Conservation (phyloP, 2,329 filamentous ascomycete genomes). For the Sordariomycetes sp. region DNA sequence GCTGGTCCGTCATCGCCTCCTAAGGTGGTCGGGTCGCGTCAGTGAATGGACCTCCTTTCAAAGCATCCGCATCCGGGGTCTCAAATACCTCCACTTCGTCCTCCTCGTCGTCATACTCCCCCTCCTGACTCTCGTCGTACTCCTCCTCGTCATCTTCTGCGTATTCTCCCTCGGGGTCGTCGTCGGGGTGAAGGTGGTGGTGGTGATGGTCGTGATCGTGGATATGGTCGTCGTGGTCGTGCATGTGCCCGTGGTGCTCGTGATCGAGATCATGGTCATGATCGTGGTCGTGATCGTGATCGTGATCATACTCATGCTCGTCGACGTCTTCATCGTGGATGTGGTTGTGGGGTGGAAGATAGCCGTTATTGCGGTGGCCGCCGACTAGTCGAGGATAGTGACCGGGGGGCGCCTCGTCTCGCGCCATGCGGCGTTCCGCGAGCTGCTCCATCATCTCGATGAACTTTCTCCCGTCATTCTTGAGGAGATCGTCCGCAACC, state of each 20-base stretch:
- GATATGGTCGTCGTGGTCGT: conserved; percentile 51
- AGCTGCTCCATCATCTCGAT: conserved; percentile 99
- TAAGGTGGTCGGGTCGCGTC: conserved; percentile 28
- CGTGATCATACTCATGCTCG: conserved; percentile 51
- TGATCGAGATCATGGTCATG: conserved; percentile 54
- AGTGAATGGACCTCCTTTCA: background rate
- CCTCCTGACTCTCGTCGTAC: conserved; percentile 5
- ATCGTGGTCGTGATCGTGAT: conserved; percentile 54
- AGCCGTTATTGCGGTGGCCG: conserved; percentile 41
- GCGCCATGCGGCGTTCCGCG: conserved; percentile 91
- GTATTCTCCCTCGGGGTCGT: conserved; percentile 42
- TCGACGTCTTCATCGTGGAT: conserved; percentile 59
- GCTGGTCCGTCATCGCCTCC: conserved; percentile 95
- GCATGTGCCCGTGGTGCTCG: conserved; percentile 41
- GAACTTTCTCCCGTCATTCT: conserved; percentile 98
- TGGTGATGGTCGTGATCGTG: conserved; percentile 40
- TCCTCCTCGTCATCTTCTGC: conserved; percentile 50
- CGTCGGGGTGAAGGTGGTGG: conserved; percentile 52
- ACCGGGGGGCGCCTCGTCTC: conserved; percentile 56
- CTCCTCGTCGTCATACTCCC: conserved; percentile 6
- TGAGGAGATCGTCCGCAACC: conserved; percentile 93
- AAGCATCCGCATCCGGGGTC: background rate
- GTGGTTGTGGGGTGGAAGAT: conserved; percentile 39
- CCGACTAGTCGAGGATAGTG: conserved; percentile 10
- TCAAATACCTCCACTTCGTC: conserved; percentile 7